Conservation (phyloP, 2,329 filamentous ascomycete genomes). For the Trichoderma gracile region DNA sequence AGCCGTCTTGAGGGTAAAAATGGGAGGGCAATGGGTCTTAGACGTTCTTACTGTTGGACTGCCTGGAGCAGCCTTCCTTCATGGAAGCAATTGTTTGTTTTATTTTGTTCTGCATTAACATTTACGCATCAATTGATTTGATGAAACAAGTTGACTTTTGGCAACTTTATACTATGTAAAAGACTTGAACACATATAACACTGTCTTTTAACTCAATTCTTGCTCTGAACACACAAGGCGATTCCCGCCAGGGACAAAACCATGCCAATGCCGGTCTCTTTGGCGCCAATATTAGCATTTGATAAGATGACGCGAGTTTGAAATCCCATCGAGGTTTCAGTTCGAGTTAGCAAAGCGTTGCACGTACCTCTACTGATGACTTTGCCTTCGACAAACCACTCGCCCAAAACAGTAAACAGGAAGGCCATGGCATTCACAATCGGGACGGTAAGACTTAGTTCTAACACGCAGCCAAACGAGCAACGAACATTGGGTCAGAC, state of each 20-base stretch:
- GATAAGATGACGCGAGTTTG: background rate
- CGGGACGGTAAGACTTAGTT: conserved; percentile 88
- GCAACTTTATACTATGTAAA: background rate
- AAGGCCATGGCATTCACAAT: conserved; percentile 95
- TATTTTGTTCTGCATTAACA: background rate
- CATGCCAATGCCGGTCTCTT: conserved; percentile 85
- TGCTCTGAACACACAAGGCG: conserved; percentile 76
- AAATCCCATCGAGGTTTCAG: background rate
- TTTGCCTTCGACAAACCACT: conserved; percentile 93
- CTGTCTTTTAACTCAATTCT: conserved; percentile 37
- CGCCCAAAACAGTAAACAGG: conserved; percentile 90
- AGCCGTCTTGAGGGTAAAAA: conserved; percentile 21
- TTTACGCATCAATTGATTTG: background rate
- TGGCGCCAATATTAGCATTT: conserved; percentile 6
- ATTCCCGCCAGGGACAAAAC: conserved; percentile 75
- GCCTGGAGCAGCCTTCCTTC: conserved; percentile 25
- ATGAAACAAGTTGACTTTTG: background rate
- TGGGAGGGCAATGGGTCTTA: conserved; percentile 8
- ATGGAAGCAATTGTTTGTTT: background rate
- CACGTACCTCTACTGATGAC: conserved; percentile 74
- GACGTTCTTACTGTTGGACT: conserved; percentile 12
- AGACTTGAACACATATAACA: background rate
- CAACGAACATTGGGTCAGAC: conserved; percentile 38
- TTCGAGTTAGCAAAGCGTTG: background rate
- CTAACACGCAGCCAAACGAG: conserved; percentile 38